Conservation (phyloP, 2,329 filamentous ascomycete genomes). For the Arthrobotrys conoides region DNA sequence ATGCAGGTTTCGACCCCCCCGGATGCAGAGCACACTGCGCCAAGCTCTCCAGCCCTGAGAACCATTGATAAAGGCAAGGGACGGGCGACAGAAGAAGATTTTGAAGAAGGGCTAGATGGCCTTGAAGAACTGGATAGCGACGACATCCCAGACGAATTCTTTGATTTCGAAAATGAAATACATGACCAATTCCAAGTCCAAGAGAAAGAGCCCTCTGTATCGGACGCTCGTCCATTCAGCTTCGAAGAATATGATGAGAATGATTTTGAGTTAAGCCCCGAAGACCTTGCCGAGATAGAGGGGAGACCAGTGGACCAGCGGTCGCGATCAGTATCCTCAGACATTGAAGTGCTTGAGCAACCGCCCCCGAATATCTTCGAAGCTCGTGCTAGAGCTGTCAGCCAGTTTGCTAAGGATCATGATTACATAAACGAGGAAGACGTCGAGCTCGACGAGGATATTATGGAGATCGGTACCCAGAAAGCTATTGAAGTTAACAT, state of each 20-base stretch:
- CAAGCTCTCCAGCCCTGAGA: conserved; percentile 20
- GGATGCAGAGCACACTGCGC: conserved; percentile 28
- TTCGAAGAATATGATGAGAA: conserved; percentile 30
- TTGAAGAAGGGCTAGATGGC: conserved; percentile 22
- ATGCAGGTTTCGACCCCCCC: conserved; percentile 52
- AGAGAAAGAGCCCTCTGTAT: conserved; percentile 5
- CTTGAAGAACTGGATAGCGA: conserved; percentile 27
- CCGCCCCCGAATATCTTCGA: conserved; percentile 58
- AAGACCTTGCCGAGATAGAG: conserved; percentile 42
- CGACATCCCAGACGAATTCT: conserved; percentile 47
- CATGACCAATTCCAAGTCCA: conserved; percentile 28
- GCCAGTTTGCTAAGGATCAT: conserved; percentile 39
- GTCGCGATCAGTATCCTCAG: conserved; percentile 34
- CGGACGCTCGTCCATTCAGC: neutral
- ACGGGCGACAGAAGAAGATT: conserved; percentile 14
- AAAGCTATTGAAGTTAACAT: conserved; percentile 58
- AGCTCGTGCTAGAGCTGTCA: conserved; percentile 34
- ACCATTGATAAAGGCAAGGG: conserved; percentile 52
- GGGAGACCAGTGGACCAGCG: conserved; percentile 2
- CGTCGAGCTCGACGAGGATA: conserved; percentile 37
- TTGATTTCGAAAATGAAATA: conserved; percentile 41
- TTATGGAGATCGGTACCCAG: conserved; percentile 55
- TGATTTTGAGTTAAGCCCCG: conserved; percentile 52
- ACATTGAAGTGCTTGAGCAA: conserved; percentile 51
- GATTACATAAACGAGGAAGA: conserved; percentile 20